These are phyloP conservation scores for Omphalotus guepiniiformis DNA, from an alignment of 768 basidiomycete species.

Conservation along the genomic window DNA sequence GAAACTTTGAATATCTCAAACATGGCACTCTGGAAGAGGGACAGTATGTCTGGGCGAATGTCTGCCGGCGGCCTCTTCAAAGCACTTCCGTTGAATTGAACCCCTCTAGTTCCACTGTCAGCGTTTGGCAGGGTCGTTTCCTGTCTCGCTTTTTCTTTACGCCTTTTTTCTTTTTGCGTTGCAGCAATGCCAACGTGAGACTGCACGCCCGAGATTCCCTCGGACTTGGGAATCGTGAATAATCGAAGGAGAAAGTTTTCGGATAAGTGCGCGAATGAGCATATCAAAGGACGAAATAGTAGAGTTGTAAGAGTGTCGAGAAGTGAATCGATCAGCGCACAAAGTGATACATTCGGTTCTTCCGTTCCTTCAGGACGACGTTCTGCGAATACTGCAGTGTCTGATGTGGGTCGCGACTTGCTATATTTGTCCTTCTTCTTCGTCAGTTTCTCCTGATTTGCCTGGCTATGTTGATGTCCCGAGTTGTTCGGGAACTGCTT, in stretches of 20 bases:
- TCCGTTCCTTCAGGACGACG: too few relatives aligned
- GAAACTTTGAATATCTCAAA: neutral
- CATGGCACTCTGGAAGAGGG: neutral
- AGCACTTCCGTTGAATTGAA: too few relatives aligned
- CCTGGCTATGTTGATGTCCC: too few relatives aligned
- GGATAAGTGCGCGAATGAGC: neutral
- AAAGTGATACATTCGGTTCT: neutral
- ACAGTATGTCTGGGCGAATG: conserved; percentile 5
- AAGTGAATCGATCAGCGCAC: neutral
- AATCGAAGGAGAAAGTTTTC: neutral
- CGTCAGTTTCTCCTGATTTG: neutral
- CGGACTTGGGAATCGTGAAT: neutral
- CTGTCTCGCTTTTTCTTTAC: too few relatives aligned
- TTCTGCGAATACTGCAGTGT: neutral
- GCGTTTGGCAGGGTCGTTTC: too few relatives aligned
- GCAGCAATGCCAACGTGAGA: too few relatives aligned
- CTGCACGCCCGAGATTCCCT: neutral
- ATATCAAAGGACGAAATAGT: neutral
- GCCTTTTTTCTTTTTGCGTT: too few relatives aligned
- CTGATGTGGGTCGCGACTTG: neutral
- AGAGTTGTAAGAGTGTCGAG: neutral
- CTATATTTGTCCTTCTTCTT: neutral
- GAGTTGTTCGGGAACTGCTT: too few relatives aligned
- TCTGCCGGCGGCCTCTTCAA: neutral
- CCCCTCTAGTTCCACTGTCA: too few relatives aligned